Conservation (phyloP, 2,329 filamentous ascomycete genomes). For the Lecanosticta acicola region DNA sequence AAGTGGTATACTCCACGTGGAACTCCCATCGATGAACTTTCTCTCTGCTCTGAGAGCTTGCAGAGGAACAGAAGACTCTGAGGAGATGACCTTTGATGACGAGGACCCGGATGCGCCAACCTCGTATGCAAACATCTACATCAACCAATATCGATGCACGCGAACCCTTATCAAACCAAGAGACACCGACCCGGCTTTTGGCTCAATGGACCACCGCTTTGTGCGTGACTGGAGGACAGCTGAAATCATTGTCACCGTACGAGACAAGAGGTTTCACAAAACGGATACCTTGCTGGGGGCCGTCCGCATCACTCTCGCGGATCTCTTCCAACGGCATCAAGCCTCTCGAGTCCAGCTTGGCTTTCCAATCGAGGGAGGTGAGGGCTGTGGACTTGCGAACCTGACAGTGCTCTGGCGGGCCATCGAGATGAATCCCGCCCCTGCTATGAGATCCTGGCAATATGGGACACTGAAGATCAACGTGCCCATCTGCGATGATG, state of each 20-base stretch:
- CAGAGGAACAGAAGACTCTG: neutral
- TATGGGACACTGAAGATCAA: neutral
- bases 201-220: neutral
- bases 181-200: neutral
- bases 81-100: constrained; percentile 1
- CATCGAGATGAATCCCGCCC: neutral
- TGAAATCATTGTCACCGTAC: neutral
- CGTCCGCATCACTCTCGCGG: neutral
- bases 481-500: neutral
- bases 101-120: neutral
- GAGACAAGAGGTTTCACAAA: neutral
- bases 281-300: neutral
- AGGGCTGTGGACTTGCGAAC: neutral
- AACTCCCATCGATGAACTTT: constrained; percentile 1
- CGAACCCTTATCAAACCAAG: neutral
- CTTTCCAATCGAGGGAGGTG: neutral
- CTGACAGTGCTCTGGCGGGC: neutral
- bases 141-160: constrained; percentile 1
- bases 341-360: neutral
- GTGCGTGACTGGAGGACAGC: constrained; percentile 1
- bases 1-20: neutral
- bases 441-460: neutral
- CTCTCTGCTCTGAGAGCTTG: neutral
- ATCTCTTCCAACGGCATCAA: neutral
- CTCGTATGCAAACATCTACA: constrained; percentile 1